These are phyloP conservation scores for Miscanthus lutarioriparius DNA, from an alignment of 176 grass and related monocot genomes.

Conservation along the genomic window DNA sequence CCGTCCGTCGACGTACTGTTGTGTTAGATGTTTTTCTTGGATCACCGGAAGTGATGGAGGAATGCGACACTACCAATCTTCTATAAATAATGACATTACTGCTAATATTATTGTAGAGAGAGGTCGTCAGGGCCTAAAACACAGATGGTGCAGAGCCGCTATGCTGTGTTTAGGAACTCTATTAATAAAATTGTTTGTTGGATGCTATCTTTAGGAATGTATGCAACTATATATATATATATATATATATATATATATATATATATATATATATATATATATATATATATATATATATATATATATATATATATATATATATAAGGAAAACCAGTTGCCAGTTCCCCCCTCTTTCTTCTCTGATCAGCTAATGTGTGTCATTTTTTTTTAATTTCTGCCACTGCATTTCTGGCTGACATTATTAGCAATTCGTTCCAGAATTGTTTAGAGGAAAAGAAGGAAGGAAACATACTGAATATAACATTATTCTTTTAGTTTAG, in stretches of 20 bases:
- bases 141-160: not conserved
- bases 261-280: no score
- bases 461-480: no score
- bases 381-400: not conserved
- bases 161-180: not conserved
- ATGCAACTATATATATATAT: not conserved
- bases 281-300: no score
- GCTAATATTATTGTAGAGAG: not conserved
- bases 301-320: no score
- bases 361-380: not conserved
- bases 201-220: not conserved
- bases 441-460: not conserved
- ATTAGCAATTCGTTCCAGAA: not conserved
- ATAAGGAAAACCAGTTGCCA: no score
- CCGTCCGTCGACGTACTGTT: not conserved
- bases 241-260: no score
- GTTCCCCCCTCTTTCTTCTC: no score
- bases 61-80: no score
- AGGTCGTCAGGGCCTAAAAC: not conserved
- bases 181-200: not conserved
- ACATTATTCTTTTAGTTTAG: no score
- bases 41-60: not conserved
- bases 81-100: no score
- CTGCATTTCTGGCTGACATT: not conserved
- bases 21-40: not conserved